Evolutionary conservation across 2,329 filamentous ascomycete genomes (phyloP).

Genomic region (Trichocomaceae sp.): DNA sequence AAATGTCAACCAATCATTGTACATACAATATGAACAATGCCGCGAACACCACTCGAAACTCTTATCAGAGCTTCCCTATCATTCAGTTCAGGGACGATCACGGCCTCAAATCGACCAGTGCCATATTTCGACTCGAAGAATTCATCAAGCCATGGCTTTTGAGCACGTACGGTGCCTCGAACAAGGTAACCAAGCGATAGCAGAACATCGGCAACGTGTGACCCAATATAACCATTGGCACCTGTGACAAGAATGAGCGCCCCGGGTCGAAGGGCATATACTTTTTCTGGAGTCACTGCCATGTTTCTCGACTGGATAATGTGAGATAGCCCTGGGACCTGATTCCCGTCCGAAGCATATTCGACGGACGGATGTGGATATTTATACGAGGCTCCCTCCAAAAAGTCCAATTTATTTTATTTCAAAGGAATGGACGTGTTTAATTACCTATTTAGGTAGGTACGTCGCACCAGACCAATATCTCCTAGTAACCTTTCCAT

Average conservation of each 20-base stretch:
- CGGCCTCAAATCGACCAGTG: conserved; percentile 30
- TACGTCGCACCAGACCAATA: too few relatives aligned
- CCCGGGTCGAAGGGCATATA: conserved; percentile 21
- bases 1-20: neutral
- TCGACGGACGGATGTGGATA: too few relatives aligned
- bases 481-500: neutral
- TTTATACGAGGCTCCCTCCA: too few relatives aligned
- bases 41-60: conserved; percentile 29
- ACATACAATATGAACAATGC: conserved; percentile 9
- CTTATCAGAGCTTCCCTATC: conserved; percentile 34
- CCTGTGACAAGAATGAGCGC: conserved; percentile 42
- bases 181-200: conserved; percentile 39
- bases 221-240: conserved; percentile 42
- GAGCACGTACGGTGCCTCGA: conserved; percentile 40
- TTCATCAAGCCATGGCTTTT: conserved; percentile 31
- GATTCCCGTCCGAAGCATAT: too few relatives aligned
- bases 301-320: neutral
- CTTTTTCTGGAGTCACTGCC: neutral
- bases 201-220: conserved; percentile 38
- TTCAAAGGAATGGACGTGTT: neutral
- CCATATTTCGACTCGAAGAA: conserved; percentile 26
- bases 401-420: too few relatives aligned
- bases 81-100: conserved; percentile 35
- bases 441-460: neutral
- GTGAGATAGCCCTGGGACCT: too few relatives aligned